Base-by-base conservation (phyloP, 2,329 filamentous ascomycete genomes). In the Pestalotiopsis sp. region DNA sequence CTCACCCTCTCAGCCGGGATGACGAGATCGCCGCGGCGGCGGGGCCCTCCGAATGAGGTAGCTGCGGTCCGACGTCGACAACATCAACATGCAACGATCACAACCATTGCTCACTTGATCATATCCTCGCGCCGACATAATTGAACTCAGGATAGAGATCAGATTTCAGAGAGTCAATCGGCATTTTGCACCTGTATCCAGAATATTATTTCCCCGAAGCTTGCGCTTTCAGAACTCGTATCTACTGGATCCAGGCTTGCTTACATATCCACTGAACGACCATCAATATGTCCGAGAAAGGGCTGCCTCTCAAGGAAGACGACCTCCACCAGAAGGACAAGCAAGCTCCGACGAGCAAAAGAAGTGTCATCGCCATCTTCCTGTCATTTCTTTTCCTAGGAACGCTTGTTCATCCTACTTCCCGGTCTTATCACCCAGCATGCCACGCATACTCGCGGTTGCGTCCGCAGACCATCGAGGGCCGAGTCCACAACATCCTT, bases 401-500 rank as follows among this genome's bases (percentile, higher is more conserved):
- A 14, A 72, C 76, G 59, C 67, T 77, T 11, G 25, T 77, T 41
- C 73, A 75, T 59, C 74, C 75, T 13, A 65, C 68, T n/a, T 66
- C 70, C n/a, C 68, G 68, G 70, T 74, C 73, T 49, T 69, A 71
- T 60, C 73, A 72, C 45, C 70, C 73, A 20, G 66, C 75, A 14
- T 70, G 70, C 52, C 73, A 68, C 36, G 73, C 71, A 7, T 72
- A 72, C 68, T 71, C 70, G 64, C 76, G 75, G 68, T 71, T 75
- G 36, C 74, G 72, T 56, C 74, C 77, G 4, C 72, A 74, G 68
- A 80, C 80, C 3, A 74, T 85, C 25, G 82, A 87, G 64, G 77
- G 84, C 63, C 80, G 85, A 49, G 85, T 85, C 56, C 81, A 80
- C 45, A 77, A 76, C 41, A 84, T 88, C 41, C 79, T 88, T 39